Evolutionary conservation across 768 basidiomycete genomes (phyloP).

Genomic region (Fibroporia radiculosa): DNA sequence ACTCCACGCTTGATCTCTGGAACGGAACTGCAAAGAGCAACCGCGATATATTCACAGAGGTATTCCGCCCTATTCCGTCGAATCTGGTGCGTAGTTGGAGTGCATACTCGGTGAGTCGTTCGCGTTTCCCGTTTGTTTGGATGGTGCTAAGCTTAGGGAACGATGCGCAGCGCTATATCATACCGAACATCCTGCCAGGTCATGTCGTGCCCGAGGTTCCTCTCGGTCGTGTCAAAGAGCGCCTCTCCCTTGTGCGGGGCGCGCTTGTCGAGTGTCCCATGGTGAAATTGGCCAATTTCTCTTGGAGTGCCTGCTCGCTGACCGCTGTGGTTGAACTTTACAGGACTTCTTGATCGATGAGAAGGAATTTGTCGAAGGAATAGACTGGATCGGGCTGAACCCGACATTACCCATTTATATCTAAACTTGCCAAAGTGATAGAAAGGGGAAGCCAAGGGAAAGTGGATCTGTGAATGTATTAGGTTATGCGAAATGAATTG

Average conservation of each 20-base stretch:
- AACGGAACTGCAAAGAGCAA: conserved; percentile 69
- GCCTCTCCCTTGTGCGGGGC: conserved; percentile 61
- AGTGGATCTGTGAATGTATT: too few relatives aligned
- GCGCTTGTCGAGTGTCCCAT: conserved; percentile 71
- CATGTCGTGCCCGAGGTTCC: conserved; percentile 70
- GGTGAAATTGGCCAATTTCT: conserved; percentile 33
- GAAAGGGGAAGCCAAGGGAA: too few relatives aligned
- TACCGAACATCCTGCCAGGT: conserved; percentile 70
- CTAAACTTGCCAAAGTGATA: too few relatives aligned
- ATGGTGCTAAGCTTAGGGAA: neutral
- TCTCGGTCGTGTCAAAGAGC: conserved; percentile 65
- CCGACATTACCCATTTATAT: conserved; percentile 78
- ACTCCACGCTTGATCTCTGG: conserved; percentile 54
- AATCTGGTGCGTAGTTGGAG: conserved; percentile 76
- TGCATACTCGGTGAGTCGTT: conserved; percentile 67
- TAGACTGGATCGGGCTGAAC: conserved; percentile 68
- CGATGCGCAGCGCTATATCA: conserved; percentile 36
- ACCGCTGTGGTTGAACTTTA: neutral
- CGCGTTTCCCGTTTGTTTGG: too few relatives aligned
- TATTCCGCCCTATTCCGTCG: conserved; percentile 82
- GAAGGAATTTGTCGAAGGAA: conserved; percentile 58
- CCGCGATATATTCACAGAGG: conserved; percentile 76
- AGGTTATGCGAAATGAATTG: too few relatives aligned
- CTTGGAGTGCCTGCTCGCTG: neutral
- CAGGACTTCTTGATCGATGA: conserved; percentile 85